Base-by-base conservation (phyloP, 164 flowering plant species). In the Magnolia kwangsiensis region DNA sequence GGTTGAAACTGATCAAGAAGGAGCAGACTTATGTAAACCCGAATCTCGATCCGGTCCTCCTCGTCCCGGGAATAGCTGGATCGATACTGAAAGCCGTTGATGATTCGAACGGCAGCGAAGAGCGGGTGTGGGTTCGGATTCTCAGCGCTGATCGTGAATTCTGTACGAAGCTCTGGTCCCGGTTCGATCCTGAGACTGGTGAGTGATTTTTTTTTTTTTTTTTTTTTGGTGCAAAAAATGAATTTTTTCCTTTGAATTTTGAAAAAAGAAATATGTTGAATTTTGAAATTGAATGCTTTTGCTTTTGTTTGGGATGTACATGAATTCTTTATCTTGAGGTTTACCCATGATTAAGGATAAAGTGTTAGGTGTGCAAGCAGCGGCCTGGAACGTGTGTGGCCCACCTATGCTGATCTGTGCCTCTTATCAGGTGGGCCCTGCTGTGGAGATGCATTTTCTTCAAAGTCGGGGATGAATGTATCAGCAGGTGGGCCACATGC, bases 61-160 rank as follows among this genome's bases (percentile, higher is more conserved):
- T 96, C 73, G 97, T 96, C 9, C 99, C 99, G 2, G 99, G 99
- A 1, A 85, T 96, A 37, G 99, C 94, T 11, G 99, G 99, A 16
- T 92, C 99, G n/a, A 85, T 94, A 59, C 81, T 96, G 71, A 82
- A 89, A 0, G 92, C 98, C 3, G 95, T 90, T 13, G 89, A 90
- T 31, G 90, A 63, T 4, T 68, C 84, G 0, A 80, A 84, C 14
- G 98, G 97, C 3, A 78, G 59, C 0, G 81, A 77, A 7, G 99
- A 96, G 79, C 87, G 98, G 8, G 89, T 96, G 50, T 96, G 99
- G 99, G 95, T 96, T 72, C 88, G 98, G 59, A 81, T 96, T 50
- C 78, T 94, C 11, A 85, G 84, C 1, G 97, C 99, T 20, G 98
- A 96, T 84, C 85, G 81, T 72, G 87, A 86, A 78, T 91, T 88